Conservation (phyloP, 768 basidiomycete species). For the Antrodiella citrinella region DNA sequence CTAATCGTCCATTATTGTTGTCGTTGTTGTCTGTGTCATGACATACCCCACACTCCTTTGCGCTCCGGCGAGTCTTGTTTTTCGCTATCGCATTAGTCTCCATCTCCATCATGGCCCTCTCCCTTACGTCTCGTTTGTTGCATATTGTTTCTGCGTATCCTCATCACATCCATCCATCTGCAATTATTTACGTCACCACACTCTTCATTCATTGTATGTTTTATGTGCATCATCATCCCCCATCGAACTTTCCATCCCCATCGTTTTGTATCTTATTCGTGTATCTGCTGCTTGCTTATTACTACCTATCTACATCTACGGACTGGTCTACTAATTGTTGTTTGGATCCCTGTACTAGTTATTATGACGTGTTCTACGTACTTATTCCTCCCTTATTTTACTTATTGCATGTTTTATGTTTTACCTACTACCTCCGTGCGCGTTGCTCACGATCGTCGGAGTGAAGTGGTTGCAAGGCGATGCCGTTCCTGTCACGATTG, state of each 20-base stretch:
- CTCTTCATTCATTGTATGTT: neutral
- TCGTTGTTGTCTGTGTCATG: neutral
- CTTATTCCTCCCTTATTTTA: conserved; percentile 3
- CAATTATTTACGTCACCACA: neutral
- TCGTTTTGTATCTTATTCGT: conserved; percentile 7
- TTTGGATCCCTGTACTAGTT: neutral
- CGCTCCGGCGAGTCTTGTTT: neutral
- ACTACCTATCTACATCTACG: conserved; percentile 3
- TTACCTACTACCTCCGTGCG: no score
- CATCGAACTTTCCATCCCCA: neutral
- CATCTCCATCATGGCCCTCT: conserved; percentile 2
- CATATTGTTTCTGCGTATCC: neutral
- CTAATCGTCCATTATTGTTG: neutral
- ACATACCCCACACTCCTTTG: neutral
- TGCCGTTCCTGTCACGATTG: no score
- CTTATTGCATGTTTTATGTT: no score
- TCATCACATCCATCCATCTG: neutral
- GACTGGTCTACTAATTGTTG: neutral
- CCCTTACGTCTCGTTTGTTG: neutral
- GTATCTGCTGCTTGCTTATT: conserved; percentile 1
- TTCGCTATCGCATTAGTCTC: neutral
- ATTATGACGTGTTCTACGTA: neutral
- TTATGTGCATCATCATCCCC: neutral
- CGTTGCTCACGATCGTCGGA: no score
- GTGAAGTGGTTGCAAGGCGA: no score